phyloP scores from a whole-genome alignment of 2,329 filamentous ascomycete genomes.

The Paecilomyces formosus region DNA sequence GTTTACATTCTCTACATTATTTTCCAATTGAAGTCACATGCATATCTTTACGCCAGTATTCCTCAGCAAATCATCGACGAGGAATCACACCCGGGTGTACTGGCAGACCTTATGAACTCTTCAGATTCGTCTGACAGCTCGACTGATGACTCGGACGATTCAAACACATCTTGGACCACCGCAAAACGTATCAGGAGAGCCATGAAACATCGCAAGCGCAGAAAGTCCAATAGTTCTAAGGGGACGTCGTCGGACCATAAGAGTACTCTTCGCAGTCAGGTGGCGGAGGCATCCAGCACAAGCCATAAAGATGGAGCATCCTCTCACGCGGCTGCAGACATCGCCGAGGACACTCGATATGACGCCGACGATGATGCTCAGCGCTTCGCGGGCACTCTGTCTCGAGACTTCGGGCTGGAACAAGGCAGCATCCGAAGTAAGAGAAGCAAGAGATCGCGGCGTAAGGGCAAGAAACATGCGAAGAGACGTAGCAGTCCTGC shows the following conservation, averaged over 20 bases:
- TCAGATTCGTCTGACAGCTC: slow-evolving; percentile 49
- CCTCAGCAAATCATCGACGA: slow-evolving; percentile 90
- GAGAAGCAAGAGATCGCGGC: slow-evolving; percentile 9
- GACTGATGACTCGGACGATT: slow-evolving; percentile 60
- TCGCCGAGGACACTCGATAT: slow-evolving; percentile 19
- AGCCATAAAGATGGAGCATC: slow-evolving; percentile 6
- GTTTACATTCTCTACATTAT: slow-evolving; percentile 78
- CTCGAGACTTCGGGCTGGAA: slow-evolving; percentile 21
- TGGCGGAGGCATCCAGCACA: slow-evolving; percentile 3
- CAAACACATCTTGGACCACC: slow-evolving; percentile 62
- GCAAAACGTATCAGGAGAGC: slow-evolving; percentile 69
- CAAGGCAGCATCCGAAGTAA: slow-evolving; percentile 7
- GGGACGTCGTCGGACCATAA: slow-evolving; percentile 27
- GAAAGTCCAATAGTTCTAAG: slow-evolving; percentile 67
- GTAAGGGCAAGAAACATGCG: slow-evolving; percentile 1
- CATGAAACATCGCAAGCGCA: slow-evolving; percentile 61
- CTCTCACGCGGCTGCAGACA: slow-evolving; percentile 7
- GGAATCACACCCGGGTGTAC: slow-evolving; percentile 76
- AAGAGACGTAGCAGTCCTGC: background rate
- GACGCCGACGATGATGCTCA: slow-evolving; percentile 18
- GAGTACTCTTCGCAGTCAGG: background rate
- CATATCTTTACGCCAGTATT: slow-evolving; percentile 86
- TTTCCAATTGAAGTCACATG: slow-evolving; percentile 86
- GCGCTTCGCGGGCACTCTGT: slow-evolving; percentile 14
- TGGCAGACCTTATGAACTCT: slow-evolving; percentile 72